Conservation (phyloP, 2,329 filamentous ascomycete genomes). For the Aspergillus sp. region DNA sequence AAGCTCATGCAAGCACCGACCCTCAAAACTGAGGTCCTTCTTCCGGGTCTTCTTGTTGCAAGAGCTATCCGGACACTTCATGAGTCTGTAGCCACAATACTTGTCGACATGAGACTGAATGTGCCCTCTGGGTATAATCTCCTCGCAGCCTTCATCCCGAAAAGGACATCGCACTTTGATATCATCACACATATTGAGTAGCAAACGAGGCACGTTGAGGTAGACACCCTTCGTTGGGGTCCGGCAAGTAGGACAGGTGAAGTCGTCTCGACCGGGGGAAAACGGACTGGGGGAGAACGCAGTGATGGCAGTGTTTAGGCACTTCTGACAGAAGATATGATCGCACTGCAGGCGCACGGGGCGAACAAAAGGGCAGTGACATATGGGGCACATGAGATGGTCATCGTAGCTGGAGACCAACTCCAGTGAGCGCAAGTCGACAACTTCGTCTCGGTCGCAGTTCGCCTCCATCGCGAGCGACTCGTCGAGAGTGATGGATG, state of each 20-base stretch:
- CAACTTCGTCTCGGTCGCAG: constrained; percentile 32
- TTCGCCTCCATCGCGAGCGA: constrained; percentile 34
- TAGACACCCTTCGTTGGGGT: constrained; percentile 43
- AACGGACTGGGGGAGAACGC: constrained; percentile 33
- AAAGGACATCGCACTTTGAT: constrained; percentile 62
- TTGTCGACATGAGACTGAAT: constrained; percentile 62
- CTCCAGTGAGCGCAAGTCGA: constrained; percentile 61
- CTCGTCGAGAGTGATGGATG: constrained; percentile 36
- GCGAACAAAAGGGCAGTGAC: constrained; percentile 62
- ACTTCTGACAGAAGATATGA: constrained; percentile 64
- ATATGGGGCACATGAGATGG: constrained; percentile 66
- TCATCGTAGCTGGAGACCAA: constrained; percentile 59
- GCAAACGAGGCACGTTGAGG: constrained; percentile 54
- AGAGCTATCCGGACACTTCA: constrained; percentile 54
- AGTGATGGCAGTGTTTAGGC: constrained; percentile 54
- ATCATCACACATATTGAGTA: constrained; percentile 64
- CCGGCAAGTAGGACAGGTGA: constrained; percentile 61
- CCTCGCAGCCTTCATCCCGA: constrained; percentile 55
- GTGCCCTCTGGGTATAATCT: constrained; percentile 57
- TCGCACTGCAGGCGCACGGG: constrained; percentile 63
- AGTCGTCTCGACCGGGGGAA: constrained; percentile 33
- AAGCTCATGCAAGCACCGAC: constrained; percentile 56
- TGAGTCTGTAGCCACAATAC: constrained; percentile 59
- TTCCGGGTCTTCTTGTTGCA: constrained; percentile 57
- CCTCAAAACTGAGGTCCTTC: constrained; percentile 55